phyloP scores from a whole-genome alignment of 2,329 filamentous ascomycete genomes.

The Nigrospora oryzae region DNA sequence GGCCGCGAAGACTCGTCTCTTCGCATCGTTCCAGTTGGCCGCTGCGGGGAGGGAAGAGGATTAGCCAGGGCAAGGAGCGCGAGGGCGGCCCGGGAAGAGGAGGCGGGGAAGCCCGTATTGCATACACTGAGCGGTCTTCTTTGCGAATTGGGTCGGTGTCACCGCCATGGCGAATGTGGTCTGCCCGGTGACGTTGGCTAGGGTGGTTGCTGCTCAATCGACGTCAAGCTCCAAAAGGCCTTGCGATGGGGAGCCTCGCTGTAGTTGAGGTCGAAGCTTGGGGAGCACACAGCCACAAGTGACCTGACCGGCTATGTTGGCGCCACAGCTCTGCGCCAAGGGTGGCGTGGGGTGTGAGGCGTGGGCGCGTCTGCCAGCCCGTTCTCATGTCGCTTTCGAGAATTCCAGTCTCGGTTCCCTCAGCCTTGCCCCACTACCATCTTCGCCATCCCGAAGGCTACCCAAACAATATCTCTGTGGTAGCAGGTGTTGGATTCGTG shows the following conservation, averaged over 20 bases:
- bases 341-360: no score
- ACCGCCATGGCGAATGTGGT: slow-evolving; percentile 60
- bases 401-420: neutral
- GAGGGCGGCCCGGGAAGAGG: no score
- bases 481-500: no score
- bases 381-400: no score
- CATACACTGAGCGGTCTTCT: slow-evolving; percentile 71
- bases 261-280: slow-evolving; percentile 4
- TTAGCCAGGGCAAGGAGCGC: no score
- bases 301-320: neutral
- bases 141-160: slow-evolving; percentile 85
- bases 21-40: slow-evolving; percentile 82
- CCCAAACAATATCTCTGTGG: neutral
- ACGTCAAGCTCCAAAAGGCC: slow-evolving; percentile 17
- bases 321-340: no score
- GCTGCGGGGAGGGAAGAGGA: slow-evolving; percentile 41
- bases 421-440: slow-evolving; percentile 22
- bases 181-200: neutral
- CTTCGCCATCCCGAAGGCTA: slow-evolving; percentile 6
- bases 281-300: slow-evolving; percentile 11
- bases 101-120: slow-evolving; percentile 6
- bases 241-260: slow-evolving; percentile 3
- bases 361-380: no score
- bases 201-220: slow-evolving; percentile 7
- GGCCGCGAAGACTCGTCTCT: slow-evolving; percentile 73